Evolutionary conservation across 768 basidiomycete genomes (phyloP), one percentile per base, ranked within the genome.

Genomic region (Mycena rosella): DNA sequence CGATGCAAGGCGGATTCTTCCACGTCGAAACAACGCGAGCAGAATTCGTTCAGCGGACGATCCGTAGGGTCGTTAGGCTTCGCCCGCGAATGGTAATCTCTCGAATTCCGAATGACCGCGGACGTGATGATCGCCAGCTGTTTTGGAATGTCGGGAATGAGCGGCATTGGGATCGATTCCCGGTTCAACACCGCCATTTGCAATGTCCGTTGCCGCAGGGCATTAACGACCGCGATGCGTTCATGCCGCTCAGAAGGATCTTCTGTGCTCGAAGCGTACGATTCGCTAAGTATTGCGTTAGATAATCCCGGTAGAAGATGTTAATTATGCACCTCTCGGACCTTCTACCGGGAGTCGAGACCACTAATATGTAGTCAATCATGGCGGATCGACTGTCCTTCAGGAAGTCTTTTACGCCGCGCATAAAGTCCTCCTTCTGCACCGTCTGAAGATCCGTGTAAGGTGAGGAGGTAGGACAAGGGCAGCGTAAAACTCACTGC

Each of bases 401-500:
- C 11, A 95, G 79, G 76, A 95, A 96, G 65, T 87, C 86, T 78
- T 91, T 90, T 66, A 95, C 84, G 5, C 91, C 89, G 36, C 87
- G 84, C 93, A 94, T 94, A 73, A 89, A 91, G n/a, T 90, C 86
- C 78, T 96, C 94, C 77, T 91, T 94, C 73, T 91, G 89, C 15
- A 86, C 82, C 47, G 77, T 85, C 91, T 92, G 60, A 13, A 65
- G 30, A 48, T 45, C 40, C 40, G 42, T 20, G 24, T 61, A 36
- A 32, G 60, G 27, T 11, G 8, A 34, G 8, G 11, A 34, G 18
- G 32, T 40, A 26, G 47, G 1, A 38, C 4, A 61, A 36, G 34
- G 40, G 54, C 20, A 64, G 30, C 38, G 26, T 26, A 18, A 7
- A 20, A 80, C 90, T 72, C 75, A 91, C 93, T 10, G 86, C 77